Conservation (phyloP, 805 yeast species). For the Lipomyces yamanashiensis region DNA sequence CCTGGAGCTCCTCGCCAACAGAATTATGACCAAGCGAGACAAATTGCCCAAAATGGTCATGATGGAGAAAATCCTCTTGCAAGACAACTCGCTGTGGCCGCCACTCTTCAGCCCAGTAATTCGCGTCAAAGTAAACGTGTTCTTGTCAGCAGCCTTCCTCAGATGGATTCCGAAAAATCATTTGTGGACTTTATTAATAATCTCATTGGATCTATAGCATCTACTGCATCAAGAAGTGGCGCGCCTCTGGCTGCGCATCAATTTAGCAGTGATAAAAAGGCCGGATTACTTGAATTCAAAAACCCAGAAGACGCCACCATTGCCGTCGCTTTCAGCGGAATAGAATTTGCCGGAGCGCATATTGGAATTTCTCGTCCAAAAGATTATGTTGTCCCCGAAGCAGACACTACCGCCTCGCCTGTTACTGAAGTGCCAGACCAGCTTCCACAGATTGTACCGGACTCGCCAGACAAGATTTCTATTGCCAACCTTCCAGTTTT, state of each 20-base stretch:
- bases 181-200: slow-evolving; percentile 31
- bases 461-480: slow-evolving; percentile 54
- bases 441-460: slow-evolving; percentile 44
- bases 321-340: slow-evolving; percentile 51
- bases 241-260: slow-evolving; percentile 26
- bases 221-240: background rate
- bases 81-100: slow-evolving; percentile 26
- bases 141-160: slow-evolving; percentile 31
- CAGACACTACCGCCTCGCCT: slow-evolving; percentile 12
- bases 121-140: slow-evolving; percentile 37
- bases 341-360: slow-evolving; percentile 42
- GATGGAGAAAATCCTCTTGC: slow-evolving; percentile 19
- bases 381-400: slow-evolving; percentile 50
- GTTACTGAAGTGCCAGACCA: slow-evolving; percentile 20
- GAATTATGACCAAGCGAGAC: slow-evolving; percentile 29
- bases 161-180: slow-evolving; percentile 14
- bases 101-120: slow-evolving; percentile 30
- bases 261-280: slow-evolving; percentile 31
- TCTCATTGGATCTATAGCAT: slow-evolving; percentile 28
- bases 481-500: slow-evolving; percentile 53
- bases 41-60: slow-evolving; percentile 15
- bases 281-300: slow-evolving; percentile 57
- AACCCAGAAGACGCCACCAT: slow-evolving; percentile 61
- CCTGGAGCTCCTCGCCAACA: slow-evolving; percentile 60
- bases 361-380: slow-evolving; percentile 51